These are phyloP conservation scores for Geotrichum carabidarum DNA, from an alignment of 1,139 yeast genomes.

Conservation along the genomic window DNA sequence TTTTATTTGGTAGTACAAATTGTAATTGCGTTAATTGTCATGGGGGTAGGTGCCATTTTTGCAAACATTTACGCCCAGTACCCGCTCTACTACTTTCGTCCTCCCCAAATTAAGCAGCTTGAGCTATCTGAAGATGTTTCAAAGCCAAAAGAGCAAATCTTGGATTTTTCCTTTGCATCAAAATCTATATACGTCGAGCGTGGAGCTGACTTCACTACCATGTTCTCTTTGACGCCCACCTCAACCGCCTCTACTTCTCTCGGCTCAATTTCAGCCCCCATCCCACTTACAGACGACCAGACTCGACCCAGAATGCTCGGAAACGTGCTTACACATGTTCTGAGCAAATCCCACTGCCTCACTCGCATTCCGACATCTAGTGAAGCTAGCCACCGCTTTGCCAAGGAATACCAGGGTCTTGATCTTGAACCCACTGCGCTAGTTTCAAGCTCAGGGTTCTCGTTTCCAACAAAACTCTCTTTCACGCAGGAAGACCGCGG, in stretches of 20 bases:
- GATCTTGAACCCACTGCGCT: conserved; percentile 9
- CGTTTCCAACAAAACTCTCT: conserved; percentile 5
- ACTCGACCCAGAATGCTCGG: neutral
- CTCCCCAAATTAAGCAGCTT: conserved; percentile 28
- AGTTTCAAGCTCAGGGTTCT: conserved; percentile 2
- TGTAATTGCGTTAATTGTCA: conserved; percentile 47
- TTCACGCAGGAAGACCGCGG: conserved; percentile 11
- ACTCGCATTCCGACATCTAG: neutral
- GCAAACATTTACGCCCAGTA: conserved; percentile 54
- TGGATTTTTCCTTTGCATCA: neutral
- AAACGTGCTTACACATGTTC: neutral
- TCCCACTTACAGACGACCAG: neutral
- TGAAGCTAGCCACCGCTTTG: neutral
- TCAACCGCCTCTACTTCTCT: neutral
- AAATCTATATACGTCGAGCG: too few relatives aligned
- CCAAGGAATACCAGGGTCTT: neutral
- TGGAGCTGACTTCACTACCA: neutral
- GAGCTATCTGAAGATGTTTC: neutral
- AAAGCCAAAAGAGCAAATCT: neutral
- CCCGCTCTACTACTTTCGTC: conserved; percentile 63
- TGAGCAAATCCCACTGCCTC: neutral
- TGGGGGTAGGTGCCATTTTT: conserved; percentile 50
- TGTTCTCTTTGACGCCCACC: neutral
- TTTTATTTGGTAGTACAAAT: conserved; percentile 59
- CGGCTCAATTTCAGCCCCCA: neutral